A percentile compares a stretch with the other conserved stretches of the same genome.
phyloP scores from a whole-genome alignment of 2,329 filamentous ascomycete genomes.

The Fulvia fulva region DNA sequence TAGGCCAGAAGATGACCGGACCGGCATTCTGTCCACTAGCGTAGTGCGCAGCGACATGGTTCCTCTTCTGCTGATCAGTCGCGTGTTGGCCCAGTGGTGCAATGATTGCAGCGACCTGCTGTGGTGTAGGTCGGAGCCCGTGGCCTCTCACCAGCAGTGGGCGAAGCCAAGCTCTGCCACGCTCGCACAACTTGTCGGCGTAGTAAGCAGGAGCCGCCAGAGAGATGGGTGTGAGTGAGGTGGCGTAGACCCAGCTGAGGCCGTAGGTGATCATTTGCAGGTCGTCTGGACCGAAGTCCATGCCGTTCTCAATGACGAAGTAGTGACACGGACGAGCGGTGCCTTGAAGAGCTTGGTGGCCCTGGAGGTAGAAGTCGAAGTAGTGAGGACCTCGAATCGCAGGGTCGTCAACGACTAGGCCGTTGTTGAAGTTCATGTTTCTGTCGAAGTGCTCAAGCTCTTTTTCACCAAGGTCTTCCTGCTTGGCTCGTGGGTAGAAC shows the following conservation, averaged over 20 bases:
- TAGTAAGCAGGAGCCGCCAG: constrained; percentile 36
- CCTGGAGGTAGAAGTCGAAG: constrained; percentile 17
- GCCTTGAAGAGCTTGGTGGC: constrained; percentile 53
- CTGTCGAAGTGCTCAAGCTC: not conserved
- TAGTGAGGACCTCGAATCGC: not conserved
- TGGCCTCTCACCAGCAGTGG: not conserved
- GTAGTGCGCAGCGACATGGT: not conserved
- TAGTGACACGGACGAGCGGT: constrained; percentile 80
- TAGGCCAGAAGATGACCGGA: not conserved
- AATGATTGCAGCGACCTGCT: not conserved
- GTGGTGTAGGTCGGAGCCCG: not conserved
- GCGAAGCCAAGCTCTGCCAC: constrained; percentile 1
- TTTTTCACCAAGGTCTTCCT: not conserved
- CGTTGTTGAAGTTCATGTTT: not conserved
- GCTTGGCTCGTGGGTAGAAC: constrained; percentile 32
- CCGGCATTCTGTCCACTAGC: too few relatives aligned
- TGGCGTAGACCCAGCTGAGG: constrained; percentile 33
- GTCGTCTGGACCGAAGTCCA: not conserved
- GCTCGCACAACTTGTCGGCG: constrained; percentile 27
- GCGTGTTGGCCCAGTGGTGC: not conserved
- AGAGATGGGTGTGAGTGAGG: constrained; percentile 30
- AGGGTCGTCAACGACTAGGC: constrained; percentile 10
- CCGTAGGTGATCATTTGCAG: constrained; percentile 14
- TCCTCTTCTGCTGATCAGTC: not conserved
- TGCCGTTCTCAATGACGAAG: constrained; percentile 45